Conservation (phyloP, 305 asterid species). For the Striga hermonthica region DNA sequence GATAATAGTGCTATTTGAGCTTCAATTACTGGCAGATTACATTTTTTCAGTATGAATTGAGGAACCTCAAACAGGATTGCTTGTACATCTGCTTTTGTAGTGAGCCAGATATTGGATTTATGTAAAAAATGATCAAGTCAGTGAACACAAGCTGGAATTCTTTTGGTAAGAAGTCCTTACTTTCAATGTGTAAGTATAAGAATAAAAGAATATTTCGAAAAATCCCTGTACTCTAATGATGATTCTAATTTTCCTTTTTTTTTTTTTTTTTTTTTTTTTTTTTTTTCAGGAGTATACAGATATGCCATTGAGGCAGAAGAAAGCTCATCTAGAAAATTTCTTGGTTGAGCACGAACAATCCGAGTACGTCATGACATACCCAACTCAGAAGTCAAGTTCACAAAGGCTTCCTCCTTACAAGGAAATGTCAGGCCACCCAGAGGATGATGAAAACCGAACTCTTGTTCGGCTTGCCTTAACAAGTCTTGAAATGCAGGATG, state of each 20-base stretch:
- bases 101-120: background rate
- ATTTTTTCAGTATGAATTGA: background rate
- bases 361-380: too few species aligned
- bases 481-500: conserved; percentile 42
- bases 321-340: too few species aligned
- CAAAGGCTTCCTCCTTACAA: conserved; percentile 32
- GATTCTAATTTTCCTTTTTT: too few species aligned
- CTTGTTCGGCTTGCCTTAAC: conserved; percentile 34
- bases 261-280: too few species aligned
- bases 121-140: background rate
- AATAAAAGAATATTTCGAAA: too few species aligned
- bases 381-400: background rate
- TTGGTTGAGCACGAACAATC: too few species aligned
- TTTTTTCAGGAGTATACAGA: too few species aligned
- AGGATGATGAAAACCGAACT: conserved; percentile 39
- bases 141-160: background rate
- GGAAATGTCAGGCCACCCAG: conserved; percentile 38
- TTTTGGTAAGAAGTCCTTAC: background rate
- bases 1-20: background rate
- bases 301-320: too few species aligned
- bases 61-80: background rate
- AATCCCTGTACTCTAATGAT: too few species aligned
- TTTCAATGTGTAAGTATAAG: too few species aligned
- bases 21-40: background rate
- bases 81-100: background rate